Percentiles rank a stretch among this genome's conserved stretches.
phyloP scores from a whole-genome alignment of 2,329 filamentous ascomycete genomes.

The Beauveria caledonica region DNA sequence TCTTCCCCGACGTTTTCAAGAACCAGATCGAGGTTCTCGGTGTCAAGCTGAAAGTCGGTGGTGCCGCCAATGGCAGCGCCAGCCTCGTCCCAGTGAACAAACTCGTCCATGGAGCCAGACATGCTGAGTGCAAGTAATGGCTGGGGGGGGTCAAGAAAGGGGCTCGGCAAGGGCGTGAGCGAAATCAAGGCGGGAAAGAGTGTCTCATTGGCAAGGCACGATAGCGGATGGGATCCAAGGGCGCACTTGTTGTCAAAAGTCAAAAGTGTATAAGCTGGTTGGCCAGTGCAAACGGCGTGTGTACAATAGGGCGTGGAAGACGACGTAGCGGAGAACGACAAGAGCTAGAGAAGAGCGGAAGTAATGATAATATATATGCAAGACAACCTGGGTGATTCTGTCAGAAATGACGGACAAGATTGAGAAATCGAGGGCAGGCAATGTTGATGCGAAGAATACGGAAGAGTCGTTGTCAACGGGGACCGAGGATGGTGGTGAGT shows the following conservation, averaged over 20 bases:
- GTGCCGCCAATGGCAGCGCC: constrained; percentile 27
- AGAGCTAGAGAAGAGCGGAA: background rate
- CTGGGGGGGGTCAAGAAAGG: background rate
- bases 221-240: constrained; percentile 5
- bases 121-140: background rate
- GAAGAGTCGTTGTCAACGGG: background rate
- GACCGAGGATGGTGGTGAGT: constrained; percentile 6
- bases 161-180: constrained; percentile 9
- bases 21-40: constrained; percentile 41
- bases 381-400: background rate
- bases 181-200: constrained; percentile 18
- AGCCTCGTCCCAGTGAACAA: constrained; percentile 54
- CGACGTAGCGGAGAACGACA: background rate
- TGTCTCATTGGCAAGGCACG: constrained; percentile 11
- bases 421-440: background rate
- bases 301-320: background rate
- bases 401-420: background rate
- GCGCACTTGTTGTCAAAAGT: background rate
- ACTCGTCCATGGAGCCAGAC: constrained; percentile 47
- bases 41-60: constrained; percentile 21
- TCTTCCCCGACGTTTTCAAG: constrained; percentile 50
- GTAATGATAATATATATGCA: background rate
- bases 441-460: constrained; percentile 7
- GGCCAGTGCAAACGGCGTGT: background rate
- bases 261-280: constrained; percentile 4